A percentile compares a stretch with the other conserved stretches of the same genome.
Conservation (phyloP, 1,139 yeast genomes). For the Candida labiduridarum region DNA sequence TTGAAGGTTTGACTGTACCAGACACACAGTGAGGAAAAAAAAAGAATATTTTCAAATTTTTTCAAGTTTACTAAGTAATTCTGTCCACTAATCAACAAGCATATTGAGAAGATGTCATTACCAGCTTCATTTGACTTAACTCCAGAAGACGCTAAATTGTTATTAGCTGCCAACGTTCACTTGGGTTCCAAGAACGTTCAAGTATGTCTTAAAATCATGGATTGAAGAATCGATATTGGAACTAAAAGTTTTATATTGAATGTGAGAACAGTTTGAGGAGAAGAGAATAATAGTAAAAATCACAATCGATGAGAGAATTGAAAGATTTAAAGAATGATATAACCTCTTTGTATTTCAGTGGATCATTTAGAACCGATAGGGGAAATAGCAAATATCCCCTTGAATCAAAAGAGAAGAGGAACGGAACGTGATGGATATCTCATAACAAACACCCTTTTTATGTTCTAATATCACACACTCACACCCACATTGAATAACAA, state of each 20-base stretch:
- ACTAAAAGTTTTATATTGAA: background rate
- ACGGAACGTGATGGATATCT: too few relatives aligned
- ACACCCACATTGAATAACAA: constrained; percentile 1
- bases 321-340: background rate
- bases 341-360: background rate
- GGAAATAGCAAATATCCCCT: background rate
- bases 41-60: constrained; percentile 7
- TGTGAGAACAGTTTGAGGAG: background rate
- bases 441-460: background rate
- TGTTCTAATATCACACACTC: background rate
- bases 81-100: constrained; percentile 7
- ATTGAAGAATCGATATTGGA: background rate
- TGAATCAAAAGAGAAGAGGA: background rate
- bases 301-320: background rate
- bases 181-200: constrained; percentile 99
- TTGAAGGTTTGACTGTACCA: constrained; percentile 1
- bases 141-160: constrained; percentile 99
- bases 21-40: constrained; percentile 5
- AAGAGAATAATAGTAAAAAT: background rate
- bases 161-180: constrained; percentile 99
- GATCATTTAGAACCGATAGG: background rate
- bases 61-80: constrained; percentile 8
- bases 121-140: constrained; percentile 91
- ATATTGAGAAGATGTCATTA: constrained; percentile 60
- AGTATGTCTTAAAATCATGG: constrained; percentile 52